Evolutionary conservation across 2,329 filamentous ascomycete species (phyloP).

Genomic region (Sordariomycetes sp.): DNA sequence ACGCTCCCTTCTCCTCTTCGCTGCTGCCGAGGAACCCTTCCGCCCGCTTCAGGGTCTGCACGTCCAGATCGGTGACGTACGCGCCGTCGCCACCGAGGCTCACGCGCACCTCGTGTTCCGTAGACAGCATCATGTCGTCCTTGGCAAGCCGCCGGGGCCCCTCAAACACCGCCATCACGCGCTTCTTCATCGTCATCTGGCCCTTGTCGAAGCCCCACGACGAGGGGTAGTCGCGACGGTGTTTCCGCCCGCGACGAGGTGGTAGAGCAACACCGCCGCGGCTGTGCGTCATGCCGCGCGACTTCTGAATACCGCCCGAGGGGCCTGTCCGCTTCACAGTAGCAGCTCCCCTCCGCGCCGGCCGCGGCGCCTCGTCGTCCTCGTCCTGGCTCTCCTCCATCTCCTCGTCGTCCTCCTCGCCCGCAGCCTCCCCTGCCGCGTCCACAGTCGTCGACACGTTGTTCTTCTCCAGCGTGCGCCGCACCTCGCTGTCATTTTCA

Average conservation of each 20-base stretch:
- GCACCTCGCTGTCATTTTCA: conserved; percentile 51
- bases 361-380: conserved; percentile 38
- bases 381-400: conserved; percentile 45
- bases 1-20: conserved; percentile 78
- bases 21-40: conserved; percentile 72
- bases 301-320: conserved; percentile 50
- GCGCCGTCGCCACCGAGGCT: conserved; percentile 63
- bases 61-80: conserved; percentile 88
- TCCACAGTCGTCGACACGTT: conserved; percentile 35
- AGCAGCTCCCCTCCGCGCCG: conserved; percentile 15
- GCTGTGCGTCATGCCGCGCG: conserved; percentile 65
- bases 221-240: conserved; percentile 83
- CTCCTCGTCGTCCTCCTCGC: conserved; percentile 33
- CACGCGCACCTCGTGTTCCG: conserved; percentile 86
- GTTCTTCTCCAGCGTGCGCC: conserved; percentile 54
- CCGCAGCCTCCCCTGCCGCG: conserved; percentile 45
- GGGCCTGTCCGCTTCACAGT: conserved; percentile 47
- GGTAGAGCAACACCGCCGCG: conserved; percentile 57
- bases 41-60: conserved; percentile 81
- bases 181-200: conserved; percentile 98
- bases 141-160: conserved; percentile 82
- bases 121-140: conserved; percentile 98
- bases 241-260: conserved; percentile 66
- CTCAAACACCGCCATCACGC: conserved; percentile 86
- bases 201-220: conserved; percentile 88